A percentile compares a stretch with the other conserved stretches of the same genome.
Conservation (phyloP, 2,329 filamentous ascomycete genomes). For the Nigrospora sphaerica region DNA sequence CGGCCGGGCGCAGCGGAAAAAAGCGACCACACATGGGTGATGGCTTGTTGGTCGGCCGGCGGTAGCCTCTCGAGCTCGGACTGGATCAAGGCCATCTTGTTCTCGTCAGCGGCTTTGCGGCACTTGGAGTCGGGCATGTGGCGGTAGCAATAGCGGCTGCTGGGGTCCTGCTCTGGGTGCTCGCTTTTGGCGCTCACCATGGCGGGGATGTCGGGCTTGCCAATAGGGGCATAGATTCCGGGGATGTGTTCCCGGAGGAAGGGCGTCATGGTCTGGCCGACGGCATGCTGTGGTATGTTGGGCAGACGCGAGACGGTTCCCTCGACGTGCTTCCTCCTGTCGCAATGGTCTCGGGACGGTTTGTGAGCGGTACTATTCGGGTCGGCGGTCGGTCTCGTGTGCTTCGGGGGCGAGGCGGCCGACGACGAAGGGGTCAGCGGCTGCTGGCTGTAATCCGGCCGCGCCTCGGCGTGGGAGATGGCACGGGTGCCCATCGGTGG, state of each 20-base stretch:
- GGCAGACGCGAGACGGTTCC: slow-evolving; percentile 40
- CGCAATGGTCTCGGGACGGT: slow-evolving; percentile 37
- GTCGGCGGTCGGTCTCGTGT: slow-evolving; percentile 8
- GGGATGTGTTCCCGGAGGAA: slow-evolving; percentile 91
- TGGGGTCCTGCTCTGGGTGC: slow-evolving; percentile 45
- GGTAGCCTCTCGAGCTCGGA: slow-evolving; percentile 79
- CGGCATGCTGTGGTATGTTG: slow-evolving; percentile 58
- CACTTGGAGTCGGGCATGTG: slow-evolving; percentile 93
- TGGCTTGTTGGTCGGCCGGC: slow-evolving; percentile 83
- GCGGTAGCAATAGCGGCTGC: slow-evolving; percentile 92
- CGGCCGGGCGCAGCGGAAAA: slow-evolving; percentile 94
- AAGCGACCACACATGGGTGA: slow-evolving; percentile 94
- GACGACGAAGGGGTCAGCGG: slow-evolving; percentile 4
- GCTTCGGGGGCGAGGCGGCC: slow-evolving; percentile 4
- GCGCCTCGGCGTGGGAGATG: too few species aligned
- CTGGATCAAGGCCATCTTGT: slow-evolving; percentile 92
- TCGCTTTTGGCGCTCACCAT: slow-evolving; percentile 26
- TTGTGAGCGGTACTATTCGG: slow-evolving; percentile 6
- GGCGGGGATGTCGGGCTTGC: slow-evolving; percentile 43
- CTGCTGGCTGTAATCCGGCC: neutral
- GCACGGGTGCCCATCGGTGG: too few species aligned
- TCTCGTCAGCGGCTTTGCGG: slow-evolving; percentile 84
- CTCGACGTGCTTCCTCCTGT: slow-evolving; percentile 42
- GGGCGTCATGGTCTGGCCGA: slow-evolving; percentile 73
- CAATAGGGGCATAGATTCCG: slow-evolving; percentile 74